A percentile compares a stretch with the other conserved stretches of the same genome.
Conservation (phyloP, 2,329 filamentous ascomycete genomes). For the Pyrenochaeta sp. region DNA sequence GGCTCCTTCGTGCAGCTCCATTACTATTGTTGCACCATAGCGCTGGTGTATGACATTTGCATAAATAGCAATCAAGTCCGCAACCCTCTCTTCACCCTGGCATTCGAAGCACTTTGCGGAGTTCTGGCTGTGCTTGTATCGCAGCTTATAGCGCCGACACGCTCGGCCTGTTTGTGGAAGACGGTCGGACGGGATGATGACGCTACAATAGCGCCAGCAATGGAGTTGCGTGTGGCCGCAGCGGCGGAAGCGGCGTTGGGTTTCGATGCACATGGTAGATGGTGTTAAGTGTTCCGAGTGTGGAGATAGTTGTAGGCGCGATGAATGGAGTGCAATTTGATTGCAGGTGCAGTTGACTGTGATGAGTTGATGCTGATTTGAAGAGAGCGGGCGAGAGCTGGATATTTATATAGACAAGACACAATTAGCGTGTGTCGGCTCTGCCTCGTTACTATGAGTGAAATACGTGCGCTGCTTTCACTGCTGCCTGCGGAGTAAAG, state of each 20-base stretch:
- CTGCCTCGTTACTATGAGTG: no score
- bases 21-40: no score
- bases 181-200: slow-evolving; percentile 3
- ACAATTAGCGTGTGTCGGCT: no score
- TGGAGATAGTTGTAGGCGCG: not conserved
- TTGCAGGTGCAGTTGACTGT: no score
- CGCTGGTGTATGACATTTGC: not conserved
- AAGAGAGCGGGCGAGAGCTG: no score
- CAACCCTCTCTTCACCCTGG: not conserved
- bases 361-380: no score
- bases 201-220: slow-evolving; percentile 23
- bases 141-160: slow-evolving; percentile 11
- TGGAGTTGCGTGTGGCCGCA: slow-evolving; percentile 18
- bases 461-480: no score
- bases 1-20: no score
- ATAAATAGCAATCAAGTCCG: not conserved
- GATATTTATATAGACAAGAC: no score
- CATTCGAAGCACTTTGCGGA: not conserved
- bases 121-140: slow-evolving; percentile 9
- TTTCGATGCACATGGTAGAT: slow-evolving; percentile 19
- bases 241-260: slow-evolving; percentile 11
- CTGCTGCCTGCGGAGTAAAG: no score
- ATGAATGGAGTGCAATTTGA: not conserved
- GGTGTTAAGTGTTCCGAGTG: not conserved
- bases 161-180: slow-evolving; percentile 8